phyloP scores from a whole-genome alignment of 2,329 filamentous ascomycete genomes.

The Fusarium bactridioides region DNA sequence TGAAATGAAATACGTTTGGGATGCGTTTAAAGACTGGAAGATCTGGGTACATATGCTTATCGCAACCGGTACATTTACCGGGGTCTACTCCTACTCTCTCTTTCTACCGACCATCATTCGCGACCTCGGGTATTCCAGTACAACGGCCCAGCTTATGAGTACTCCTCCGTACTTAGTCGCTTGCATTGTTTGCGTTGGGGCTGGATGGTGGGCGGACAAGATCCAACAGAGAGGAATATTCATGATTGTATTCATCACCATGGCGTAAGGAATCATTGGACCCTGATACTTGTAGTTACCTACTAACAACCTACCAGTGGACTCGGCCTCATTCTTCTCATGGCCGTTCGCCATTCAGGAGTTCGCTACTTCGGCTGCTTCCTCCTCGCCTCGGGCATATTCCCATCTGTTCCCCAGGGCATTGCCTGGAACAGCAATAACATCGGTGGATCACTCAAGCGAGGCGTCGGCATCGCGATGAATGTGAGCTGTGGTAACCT shows the following conservation, averaged over 20 bases:
- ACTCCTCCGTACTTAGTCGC: background rate
- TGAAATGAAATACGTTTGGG: slow-evolving; percentile 58
- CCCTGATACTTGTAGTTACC: accelerated
- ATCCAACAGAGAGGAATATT: background rate
- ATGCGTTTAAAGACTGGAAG: slow-evolving; percentile 64
- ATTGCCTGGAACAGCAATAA: background rate
- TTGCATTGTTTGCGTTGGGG: background rate
- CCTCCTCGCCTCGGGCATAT: background rate
- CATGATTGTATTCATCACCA: background rate
- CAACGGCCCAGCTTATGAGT: background rate
- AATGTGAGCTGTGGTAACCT: background rate
- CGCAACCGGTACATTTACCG: background rate
- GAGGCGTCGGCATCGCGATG: background rate
- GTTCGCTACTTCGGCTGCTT: background rate
- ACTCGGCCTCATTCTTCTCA: background rate
- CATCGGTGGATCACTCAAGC: background rate
- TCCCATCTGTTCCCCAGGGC: background rate
- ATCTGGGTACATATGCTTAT: slow-evolving; percentile 42
- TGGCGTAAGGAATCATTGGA: background rate
- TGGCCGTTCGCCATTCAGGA: background rate
- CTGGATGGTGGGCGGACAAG: background rate
- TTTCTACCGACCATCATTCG: slow-evolving; percentile 5
- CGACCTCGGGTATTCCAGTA: background rate
- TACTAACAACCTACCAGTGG: background rate
- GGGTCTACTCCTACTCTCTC: background rate